Evolutionary conservation across 352 stramenopile genomes (phyloP), one percentile per base, ranked within the genome.

Genomic region (Phytopythium mirpurense): DNA sequence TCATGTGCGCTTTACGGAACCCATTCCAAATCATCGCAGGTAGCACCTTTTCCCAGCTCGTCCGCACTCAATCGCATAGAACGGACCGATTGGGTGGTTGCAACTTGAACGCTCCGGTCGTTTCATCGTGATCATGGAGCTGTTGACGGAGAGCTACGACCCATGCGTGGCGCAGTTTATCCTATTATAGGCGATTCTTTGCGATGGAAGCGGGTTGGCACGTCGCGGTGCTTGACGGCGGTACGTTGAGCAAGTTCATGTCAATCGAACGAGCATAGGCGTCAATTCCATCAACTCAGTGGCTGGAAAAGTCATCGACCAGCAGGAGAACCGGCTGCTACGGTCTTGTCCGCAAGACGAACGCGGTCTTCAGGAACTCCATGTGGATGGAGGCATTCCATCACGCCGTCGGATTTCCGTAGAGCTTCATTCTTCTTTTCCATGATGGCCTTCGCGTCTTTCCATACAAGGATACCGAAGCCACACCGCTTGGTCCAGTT

Each of bases 361-460:
- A 67, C 23, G 62, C 47, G 14, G 50, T 59, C 16, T 34, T 40
- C 0, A 69, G 27, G 21, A 65, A 65, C 8, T 42, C 11, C 9
- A 58, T 31, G 16, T 49, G 44, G 0, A 60, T 14, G 0, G 34
- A n/a, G 6, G 16, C 27, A 24, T 54, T 57, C 58, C 58, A 60
- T 47, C 51, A 59, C 5, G 37, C 45, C 19, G 36, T 51, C 26
- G 24, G 26, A n/a, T 57, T 57, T 5, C 16, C 40, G 15, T 46
- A 57, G 12, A 57, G 24, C n/a, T 51, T 9, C n/a, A 50, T n/a
- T 16, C 15, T 21, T 1, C 29, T 45, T 15, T 36, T 38, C 11
- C 43, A 55, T 51, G 6, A 63, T 41, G 5, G 5, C 18, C 27
- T 42, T 32, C 18, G 46, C 41, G 21, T 57, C 29, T 18, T 51